Base-by-base conservation (phyloP, 169 alveolate species). In the Toxoplasma gondii region DNA sequence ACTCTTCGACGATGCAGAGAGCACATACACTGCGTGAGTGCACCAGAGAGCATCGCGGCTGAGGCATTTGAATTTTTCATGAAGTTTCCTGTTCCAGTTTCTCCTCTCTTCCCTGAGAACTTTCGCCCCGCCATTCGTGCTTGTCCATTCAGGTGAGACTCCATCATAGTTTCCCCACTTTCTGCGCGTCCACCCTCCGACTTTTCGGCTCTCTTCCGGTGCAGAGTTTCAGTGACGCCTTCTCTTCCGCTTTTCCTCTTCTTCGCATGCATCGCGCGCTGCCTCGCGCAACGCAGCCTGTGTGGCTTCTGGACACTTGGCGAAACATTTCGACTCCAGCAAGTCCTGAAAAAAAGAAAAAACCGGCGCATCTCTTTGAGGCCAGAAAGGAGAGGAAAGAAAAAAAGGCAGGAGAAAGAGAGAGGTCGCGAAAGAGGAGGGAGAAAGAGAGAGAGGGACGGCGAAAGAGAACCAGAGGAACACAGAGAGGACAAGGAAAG, bases 281-380 rank as follows among this genome's bases (percentile, higher is more conserved):
- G 92, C 92, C 80, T 86, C 92, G n/a, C 45, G 27, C 41, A 86
- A 19, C 31, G 92, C 92, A 24, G 80, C 92, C 41, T 53, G 92
- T 4, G 92, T 86, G 29, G 81, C 80, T n/a, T 86, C 81, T 0
- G 92, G 92, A 43, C 92, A 86, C 39, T 44, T 49, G 53, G 92
- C 49, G 80, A 86, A 86, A 45, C 92, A 86, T 24, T 44, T 53
- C 24, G 92, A 86, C 39, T n/a, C 43, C 16, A 86, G 39, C 43
- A 86, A n/a, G 10, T 86, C 92, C 92, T 86, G 92, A 58, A 54
- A n/a, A 31, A 49, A 1, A n/a, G 19, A 29, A 29, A 74, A 7
- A 74, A n/a, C 22, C 22, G 58, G 12, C 58, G 58, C 58, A 49
- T 12, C 81, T 10, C 70, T 58, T 24, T 17, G n/a, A 16, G 41